Base-by-base conservation (phyloP, 768 basidiomycete genomes). In the Amanita rimosa region DNA sequence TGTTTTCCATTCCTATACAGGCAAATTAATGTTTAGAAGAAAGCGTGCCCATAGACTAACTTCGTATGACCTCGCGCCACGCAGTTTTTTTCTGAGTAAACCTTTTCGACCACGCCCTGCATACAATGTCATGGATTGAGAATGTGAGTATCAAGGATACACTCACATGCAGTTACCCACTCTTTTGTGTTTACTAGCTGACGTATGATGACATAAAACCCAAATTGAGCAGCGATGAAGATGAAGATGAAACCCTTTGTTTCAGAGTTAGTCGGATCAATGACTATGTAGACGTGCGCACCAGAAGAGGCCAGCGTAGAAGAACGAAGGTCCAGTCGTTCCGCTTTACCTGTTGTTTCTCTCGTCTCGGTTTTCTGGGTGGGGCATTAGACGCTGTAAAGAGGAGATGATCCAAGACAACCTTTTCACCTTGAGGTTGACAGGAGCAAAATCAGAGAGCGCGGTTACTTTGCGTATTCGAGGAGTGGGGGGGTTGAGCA, bases 181-280 rank as follows among this genome's bases (percentile, higher is more conserved):
- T 99, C 95, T 61, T 96, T 90, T 3, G 88, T 75, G 59, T 97
- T 97, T 37, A 99, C 96, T 14, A 95, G 58, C 62, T 99, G 95
- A 13, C 95, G 73, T 41, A 92, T 88, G 31, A 89, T 54, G 34
- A 98, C 77, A 57, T 99, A 99, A 22, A 85, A 62, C 11, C 86
- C 73, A 61, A 98, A 97, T 63, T 97, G 85, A 11, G 72, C 71
- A 34, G 79, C 73, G 49, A 98, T 96, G 64, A 96, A 78, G 4
- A 81, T 46, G 56, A 90, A 88, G 29, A 98, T 87, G 53, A 95
- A 77, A 52, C 73, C 62, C 93, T 96, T 54, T 35, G 43, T 19
- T 41, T 17, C 17, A 3, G 14, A 13, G 36, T 40, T 21, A 44
- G 36, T 14, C 33, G 27, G 26, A 41, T 1, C 26, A 31, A 3